Conservation (phyloP, 1,284 basidiomycete species). For the Trichosporon inkin region DNA sequence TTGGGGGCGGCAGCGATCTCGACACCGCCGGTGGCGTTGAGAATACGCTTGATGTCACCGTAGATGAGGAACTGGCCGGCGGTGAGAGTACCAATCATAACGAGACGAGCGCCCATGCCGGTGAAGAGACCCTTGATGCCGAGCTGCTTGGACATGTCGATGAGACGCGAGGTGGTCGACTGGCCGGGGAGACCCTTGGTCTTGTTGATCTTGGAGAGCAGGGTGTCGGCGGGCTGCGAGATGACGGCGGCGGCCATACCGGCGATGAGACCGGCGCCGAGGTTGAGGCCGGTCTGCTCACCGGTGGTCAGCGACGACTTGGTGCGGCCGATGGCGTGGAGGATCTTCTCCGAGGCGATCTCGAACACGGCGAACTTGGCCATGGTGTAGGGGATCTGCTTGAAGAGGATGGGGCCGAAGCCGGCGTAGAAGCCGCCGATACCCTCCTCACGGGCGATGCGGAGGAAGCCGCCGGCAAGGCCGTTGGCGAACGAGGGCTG, state of each 20-base stretch:
- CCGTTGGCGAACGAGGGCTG: constrained; percentile 56
- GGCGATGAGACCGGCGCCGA: constrained; percentile 54
- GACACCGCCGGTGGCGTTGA: constrained; percentile 54
- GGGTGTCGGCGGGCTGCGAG: constrained; percentile 58
- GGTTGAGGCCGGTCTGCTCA: constrained; percentile 50
- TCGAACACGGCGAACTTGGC: constrained; percentile 57
- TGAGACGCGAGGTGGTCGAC: constrained; percentile 53
- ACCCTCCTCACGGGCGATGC: constrained; percentile 56
- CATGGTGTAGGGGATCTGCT: constrained; percentile 56
- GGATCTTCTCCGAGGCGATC: constrained; percentile 53
- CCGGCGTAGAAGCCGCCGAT: constrained; percentile 56
- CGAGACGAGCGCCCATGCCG: constrained; percentile 51
- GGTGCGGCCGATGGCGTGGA: constrained; percentile 52
- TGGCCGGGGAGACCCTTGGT: constrained; percentile 57
- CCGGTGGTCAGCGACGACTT: constrained; percentile 51
- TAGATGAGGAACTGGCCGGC: constrained; percentile 56
- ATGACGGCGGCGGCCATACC: constrained; percentile 60
- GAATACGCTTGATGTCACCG: constrained; percentile 53
- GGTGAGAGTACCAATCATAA: constrained; percentile 57
- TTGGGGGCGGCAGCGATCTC: constrained; percentile 48
- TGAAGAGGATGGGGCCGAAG: constrained; percentile 59
- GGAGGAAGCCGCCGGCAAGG: constrained; percentile 54
- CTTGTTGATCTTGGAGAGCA: constrained; percentile 60
- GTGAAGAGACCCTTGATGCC: constrained; percentile 56
- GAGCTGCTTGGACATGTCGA: constrained; percentile 53